Percentiles rank a stretch among this genome's conserved stretches.
Evolutionary conservation across 2,329 filamentous ascomycete genomes (phyloP).

Genomic region (Hymenoscyphus repandus): DNA sequence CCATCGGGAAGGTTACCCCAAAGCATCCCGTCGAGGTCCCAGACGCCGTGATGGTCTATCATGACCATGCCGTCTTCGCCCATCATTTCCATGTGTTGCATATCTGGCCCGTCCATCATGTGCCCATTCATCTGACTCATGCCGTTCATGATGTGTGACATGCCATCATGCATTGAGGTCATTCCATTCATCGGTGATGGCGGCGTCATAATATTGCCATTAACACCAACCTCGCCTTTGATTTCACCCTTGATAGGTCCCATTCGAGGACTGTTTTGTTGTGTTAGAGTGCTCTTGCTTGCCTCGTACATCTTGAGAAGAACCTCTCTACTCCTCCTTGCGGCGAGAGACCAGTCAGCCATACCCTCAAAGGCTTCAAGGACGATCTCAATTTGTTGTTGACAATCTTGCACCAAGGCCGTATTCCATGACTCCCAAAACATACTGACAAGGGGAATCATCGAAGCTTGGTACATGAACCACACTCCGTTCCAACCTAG

Average conservation of each 20-base stretch:
- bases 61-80: slow-evolving; percentile 47
- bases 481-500: slow-evolving; percentile 77
- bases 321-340: slow-evolving; percentile 57
- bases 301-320: slow-evolving; percentile 61
- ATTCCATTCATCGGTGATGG: slow-evolving; percentile 14
- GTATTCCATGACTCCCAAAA: slow-evolving; percentile 54
- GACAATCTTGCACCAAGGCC: slow-evolving; percentile 38
- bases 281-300: slow-evolving; percentile 25
- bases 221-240: slow-evolving; percentile 22
- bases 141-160: slow-evolving; percentile 24
- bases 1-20: slow-evolving; percentile 43
- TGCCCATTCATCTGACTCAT: slow-evolving; percentile 17
- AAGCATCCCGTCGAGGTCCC: slow-evolving; percentile 52
- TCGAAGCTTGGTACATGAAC: slow-evolving; percentile 75
- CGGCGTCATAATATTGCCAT: slow-evolving; percentile 9
- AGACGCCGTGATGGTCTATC: slow-evolving; percentile 48
- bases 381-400: slow-evolving; percentile 52
- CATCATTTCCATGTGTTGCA: slow-evolving; percentile 41
- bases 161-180: slow-evolving; percentile 29
- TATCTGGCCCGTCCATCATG: slow-evolving; percentile 31
- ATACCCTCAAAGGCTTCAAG: slow-evolving; percentile 58
- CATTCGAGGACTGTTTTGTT: slow-evolving; percentile 29
- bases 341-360: slow-evolving; percentile 60
- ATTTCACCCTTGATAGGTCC: slow-evolving; percentile 29
- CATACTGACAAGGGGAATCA: slow-evolving; percentile 71